Base-by-base conservation (phyloP, 2,329 filamentous ascomycete genomes). In the Penicillium fuscoglaucum region DNA sequence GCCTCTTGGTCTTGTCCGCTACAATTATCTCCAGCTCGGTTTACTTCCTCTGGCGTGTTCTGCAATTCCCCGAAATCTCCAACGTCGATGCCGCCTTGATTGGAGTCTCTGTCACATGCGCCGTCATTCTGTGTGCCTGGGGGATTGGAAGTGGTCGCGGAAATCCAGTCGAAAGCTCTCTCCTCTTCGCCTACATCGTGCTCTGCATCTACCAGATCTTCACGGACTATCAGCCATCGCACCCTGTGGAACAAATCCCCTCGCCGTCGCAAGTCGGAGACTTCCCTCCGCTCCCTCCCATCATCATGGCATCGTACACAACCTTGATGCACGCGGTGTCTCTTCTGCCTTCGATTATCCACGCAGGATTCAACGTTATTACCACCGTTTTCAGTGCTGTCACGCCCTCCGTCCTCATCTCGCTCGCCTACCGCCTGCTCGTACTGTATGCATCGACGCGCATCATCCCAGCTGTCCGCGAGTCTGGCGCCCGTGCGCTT, bases 141-240 rank as follows among this genome's bases (percentile, higher is more conserved):
- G 95, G 95, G 28, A 97, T 98, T 67, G 90, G 90, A 61, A 96
- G 91, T 69, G 93, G 93, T 1, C 88, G 93, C 68, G 95, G 95
- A 61, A 99, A 96, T 70, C 91, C 93, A 2, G 90, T 98, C 55
- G 93, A 99, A 77, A 96, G 91, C 66, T 96, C 93, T 24, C 81
- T 99, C 12, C 84, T 99, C 58, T 98, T 99, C 72, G 93, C 95
- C 70, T 99, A 99, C 76, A 87, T 97, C 61, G 95, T 96, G n/a
- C 87, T 99, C 62, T 98, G 93, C 80, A 90, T 98, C 71, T 99
- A 98, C 79, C 95, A 99, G 76, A 98, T 98, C 75, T 98, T 98
- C 76, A 99, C 95, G 69, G 95, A 99, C 77, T 98, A 98, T 77
- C 86, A 93, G 66, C 92, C 95, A 3, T 93, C 90, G 5, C 76